phyloP scores from a whole-genome alignment of 768 basidiomycete genomes.

The Mycena rosella region DNA sequence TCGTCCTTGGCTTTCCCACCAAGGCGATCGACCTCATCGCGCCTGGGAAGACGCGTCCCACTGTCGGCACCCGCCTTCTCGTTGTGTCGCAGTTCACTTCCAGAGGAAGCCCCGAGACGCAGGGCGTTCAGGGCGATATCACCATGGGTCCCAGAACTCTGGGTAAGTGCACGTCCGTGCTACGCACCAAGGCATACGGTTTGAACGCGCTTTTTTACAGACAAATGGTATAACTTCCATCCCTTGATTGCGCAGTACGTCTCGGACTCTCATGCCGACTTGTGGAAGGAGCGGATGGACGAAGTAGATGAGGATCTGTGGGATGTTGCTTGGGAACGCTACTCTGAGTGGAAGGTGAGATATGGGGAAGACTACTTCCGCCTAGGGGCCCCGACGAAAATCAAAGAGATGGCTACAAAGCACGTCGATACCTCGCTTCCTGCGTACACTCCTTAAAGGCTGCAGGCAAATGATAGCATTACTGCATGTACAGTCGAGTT shows the following conservation, averaged over 20 bases:
- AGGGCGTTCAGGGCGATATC: constrained; percentile 32
- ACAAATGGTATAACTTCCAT: constrained; percentile 38
- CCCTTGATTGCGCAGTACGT: constrained; percentile 38
- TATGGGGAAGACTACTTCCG: constrained; percentile 36
- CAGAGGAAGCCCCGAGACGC: constrained; percentile 18
- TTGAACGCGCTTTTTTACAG: neutral
- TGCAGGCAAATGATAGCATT: constrained; percentile 18
- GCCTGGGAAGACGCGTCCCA: constrained; percentile 21
- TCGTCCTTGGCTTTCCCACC: constrained; percentile 36
- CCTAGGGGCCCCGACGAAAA: constrained; percentile 33
- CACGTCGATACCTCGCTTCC: constrained; percentile 30
- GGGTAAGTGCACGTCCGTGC: constrained; percentile 5
- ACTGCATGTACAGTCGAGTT: constrained; percentile 16
- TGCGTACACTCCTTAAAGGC: constrained; percentile 29
- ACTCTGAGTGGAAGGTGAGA: constrained; percentile 31
- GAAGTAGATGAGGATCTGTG: constrained; percentile 30
- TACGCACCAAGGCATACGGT: no score
- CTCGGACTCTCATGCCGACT: constrained; percentile 17
- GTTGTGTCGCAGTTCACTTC: constrained; percentile 35
- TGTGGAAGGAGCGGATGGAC: constrained; percentile 34
- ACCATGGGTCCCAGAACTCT: constrained; percentile 24
- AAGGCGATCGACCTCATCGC: constrained; percentile 32
- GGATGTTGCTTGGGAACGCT: constrained; percentile 30
- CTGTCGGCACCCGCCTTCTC: constrained; percentile 33
- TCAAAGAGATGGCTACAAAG: constrained; percentile 20